Evolutionary conservation across 1,284 basidiomycete species (phyloP), one percentile per base, ranked within the genome.

Genomic region (Tylopilus orsonianus): DNA sequence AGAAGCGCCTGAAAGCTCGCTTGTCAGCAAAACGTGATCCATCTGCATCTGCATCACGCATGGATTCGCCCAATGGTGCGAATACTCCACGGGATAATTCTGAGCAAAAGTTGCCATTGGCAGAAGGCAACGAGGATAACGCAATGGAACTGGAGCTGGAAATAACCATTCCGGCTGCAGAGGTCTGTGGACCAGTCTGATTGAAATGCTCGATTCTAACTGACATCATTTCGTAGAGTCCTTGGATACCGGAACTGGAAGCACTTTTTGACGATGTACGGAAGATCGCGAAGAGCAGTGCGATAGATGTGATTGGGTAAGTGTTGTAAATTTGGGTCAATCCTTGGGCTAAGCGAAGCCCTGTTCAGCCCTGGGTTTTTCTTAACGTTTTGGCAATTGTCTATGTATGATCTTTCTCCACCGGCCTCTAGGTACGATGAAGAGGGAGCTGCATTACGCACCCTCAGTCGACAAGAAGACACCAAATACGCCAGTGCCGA

Each of bases 331-430:
- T 8, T 44, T 26, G 14, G 45, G 37, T 35, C n/a, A 41, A 22
- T 42, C 12, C 41, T 29, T 45, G 52, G 46, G 50, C 39, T 44
- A 16, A 46, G 26, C 27, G 26, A 43, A 26, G 37, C 19, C 52
- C 16, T 49, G 35, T 50, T 32, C 26, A 94, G 93, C 5, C 85
- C 90, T 27, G 87, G 84, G 2, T 97, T 97, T 71, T 95, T 93
- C 58, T 72, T 91, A 35, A 93, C 93, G 0, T 98, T 97, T 71
- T 97, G 95, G 95, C 93, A 96, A 65, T 68, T 97, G 46, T 88
- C 90, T 0, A 87, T 87, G 22, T 90, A 92, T 57, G 95, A 98
- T 66, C 77, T 98, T 36, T 72, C 80, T 1, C 85, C 89, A 23
- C 92, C 89, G 0, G 71, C 73, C 7, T 57, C 76, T 8, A 80